A percentile compares a stretch with the other conserved stretches of the same genome.
phyloP scores from a whole-genome alignment of 1,284 basidiomycete species.

The Baeospora myosura region DNA sequence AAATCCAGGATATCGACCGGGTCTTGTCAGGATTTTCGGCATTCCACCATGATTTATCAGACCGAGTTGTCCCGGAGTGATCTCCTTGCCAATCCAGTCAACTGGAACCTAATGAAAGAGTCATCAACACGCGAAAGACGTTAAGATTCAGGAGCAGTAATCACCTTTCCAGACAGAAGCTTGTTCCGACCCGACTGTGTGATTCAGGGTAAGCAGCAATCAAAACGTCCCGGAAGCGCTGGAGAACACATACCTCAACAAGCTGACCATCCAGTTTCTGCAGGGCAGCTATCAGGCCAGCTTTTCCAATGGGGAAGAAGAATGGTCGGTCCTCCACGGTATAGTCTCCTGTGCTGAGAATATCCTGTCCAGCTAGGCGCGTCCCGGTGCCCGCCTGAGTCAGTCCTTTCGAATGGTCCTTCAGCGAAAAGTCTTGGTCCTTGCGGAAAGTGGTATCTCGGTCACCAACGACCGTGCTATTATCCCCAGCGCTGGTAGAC shows the following conservation, averaged over 20 bases:
- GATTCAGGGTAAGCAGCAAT: constrained; percentile 4
- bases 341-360: constrained; percentile 31
- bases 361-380: constrained; percentile 17
- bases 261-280: constrained; percentile 60
- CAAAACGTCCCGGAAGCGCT: constrained; percentile 1
- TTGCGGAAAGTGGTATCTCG: constrained; percentile 18
- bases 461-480: constrained; percentile 29
- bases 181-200: constrained; percentile 44
- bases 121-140: not conserved
- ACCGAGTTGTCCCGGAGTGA: constrained; percentile 59
- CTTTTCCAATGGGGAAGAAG: constrained; percentile 58
- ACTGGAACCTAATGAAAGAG: constrained; percentile 39
- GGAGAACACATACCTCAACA: constrained; percentile 30
- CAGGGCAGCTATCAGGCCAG: constrained; percentile 56
- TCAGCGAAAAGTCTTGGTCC: constrained; percentile 17
- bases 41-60: constrained; percentile 72
- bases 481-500: constrained; percentile 24
- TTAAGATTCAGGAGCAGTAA: not conserved
- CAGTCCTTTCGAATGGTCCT: constrained; percentile 13
- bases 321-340: constrained; percentile 48
- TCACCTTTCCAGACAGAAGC: constrained; percentile 41
- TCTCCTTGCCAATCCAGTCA: constrained; percentile 63
- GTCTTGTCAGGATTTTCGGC: constrained; percentile 47
- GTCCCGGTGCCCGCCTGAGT: constrained; percentile 8
- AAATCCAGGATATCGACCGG: constrained; percentile 69